phyloP scores from a whole-genome alignment of 495 filamentous ascomycete species.

The Hypoxylon crocopeplum region DNA sequence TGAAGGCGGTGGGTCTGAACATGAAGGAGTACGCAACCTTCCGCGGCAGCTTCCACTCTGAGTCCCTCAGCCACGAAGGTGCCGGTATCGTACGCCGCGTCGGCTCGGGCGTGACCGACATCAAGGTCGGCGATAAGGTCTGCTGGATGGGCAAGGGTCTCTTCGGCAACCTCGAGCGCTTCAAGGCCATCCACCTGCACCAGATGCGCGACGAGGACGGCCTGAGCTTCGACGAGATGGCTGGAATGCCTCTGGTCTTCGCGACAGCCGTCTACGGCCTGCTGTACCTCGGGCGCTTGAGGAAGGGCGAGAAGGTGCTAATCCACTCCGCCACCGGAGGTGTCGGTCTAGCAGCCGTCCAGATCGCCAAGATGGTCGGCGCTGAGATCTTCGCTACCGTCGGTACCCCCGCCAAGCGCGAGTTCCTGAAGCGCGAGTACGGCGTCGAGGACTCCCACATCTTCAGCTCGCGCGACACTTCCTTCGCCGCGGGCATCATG shows the following conservation, averaged over 20 bases:
- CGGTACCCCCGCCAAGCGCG: slow-evolving; percentile 47
- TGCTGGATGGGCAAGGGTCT: slow-evolving; percentile 26
- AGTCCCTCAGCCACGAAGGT: slow-evolving; percentile 13
- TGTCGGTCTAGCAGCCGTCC: slow-evolving; percentile 52
- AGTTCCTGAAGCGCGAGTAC: slow-evolving; percentile 47
- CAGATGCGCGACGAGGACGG: slow-evolving; percentile 1
- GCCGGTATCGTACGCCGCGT: slow-evolving; percentile 11
- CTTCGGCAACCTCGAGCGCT: slow-evolving; percentile 42
- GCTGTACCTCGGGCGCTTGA: slow-evolving; percentile 39
- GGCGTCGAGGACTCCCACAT: slow-evolving; percentile 57
- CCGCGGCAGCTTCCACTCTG: background rate
- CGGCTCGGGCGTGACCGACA: background rate
- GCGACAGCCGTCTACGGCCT: slow-evolving; percentile 61
- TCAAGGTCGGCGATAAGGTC: slow-evolving; percentile 46
- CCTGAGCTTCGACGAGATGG: slow-evolving; percentile 29
- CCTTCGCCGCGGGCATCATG: slow-evolving; percentile 49
- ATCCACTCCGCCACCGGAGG: slow-evolving; percentile 58
- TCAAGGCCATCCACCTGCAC: slow-evolving; percentile 36
- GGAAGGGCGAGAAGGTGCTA: slow-evolving; percentile 55
- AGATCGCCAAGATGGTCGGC: slow-evolving; percentile 51
- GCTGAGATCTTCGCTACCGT: slow-evolving; percentile 61
- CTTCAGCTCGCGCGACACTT: slow-evolving; percentile 47
- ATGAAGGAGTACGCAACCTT: slow-evolving; percentile 39
- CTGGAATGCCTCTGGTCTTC: slow-evolving; percentile 49
- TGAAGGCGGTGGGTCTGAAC: slow-evolving; percentile 46